Percentiles rank a stretch among this genome's conserved stretches.
These are phyloP conservation scores for Cyberlindnera samutprakarnensis DNA, from an alignment of 805 yeast species.

Conservation along the genomic window DNA sequence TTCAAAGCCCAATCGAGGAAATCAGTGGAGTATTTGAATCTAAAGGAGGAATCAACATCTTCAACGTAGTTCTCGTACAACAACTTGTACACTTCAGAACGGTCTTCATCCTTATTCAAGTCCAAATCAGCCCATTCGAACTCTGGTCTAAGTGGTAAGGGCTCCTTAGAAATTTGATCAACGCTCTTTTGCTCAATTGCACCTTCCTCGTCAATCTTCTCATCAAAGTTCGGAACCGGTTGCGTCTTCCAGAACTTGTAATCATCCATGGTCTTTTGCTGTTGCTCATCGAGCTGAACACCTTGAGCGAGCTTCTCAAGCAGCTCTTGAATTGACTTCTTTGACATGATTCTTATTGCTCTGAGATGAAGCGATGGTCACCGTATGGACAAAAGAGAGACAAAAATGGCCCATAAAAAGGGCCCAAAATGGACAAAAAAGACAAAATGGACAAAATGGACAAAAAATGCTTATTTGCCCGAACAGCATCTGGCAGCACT, in stretches of 20 bases:
- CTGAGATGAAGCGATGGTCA: background rate
- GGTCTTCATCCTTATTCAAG: slow-evolving; percentile 42
- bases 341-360: slow-evolving; percentile 11
- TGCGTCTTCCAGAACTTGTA: slow-evolving; percentile 98
- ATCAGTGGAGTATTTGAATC: slow-evolving; percentile 79
- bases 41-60: slow-evolving; percentile 84
- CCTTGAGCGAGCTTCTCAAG: slow-evolving; percentile 31
- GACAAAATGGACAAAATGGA: no score
- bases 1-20: slow-evolving; percentile 90
- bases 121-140: slow-evolving; percentile 90
- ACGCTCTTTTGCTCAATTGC: slow-evolving; percentile 75
- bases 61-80: slow-evolving; percentile 90
- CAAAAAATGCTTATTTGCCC: no score
- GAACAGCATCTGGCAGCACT: no score
- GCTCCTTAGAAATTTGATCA: slow-evolving; percentile 61
- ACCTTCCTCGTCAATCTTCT: slow-evolving; percentile 60
- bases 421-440: no score
- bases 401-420: no score
- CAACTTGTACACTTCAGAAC: slow-evolving; percentile 72
- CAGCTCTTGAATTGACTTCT: slow-evolving; percentile 50
- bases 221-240: slow-evolving; percentile 81
- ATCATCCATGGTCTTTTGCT: slow-evolving; percentile 72
- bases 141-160: slow-evolving; percentile 58
- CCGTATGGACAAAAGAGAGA: no score
- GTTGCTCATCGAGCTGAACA: slow-evolving; percentile 41